Evolutionary conservation across 2,329 filamentous ascomycete genomes (phyloP), one percentile per base, ranked within the genome.

Genomic region (Didymellaceae sp.): DNA sequence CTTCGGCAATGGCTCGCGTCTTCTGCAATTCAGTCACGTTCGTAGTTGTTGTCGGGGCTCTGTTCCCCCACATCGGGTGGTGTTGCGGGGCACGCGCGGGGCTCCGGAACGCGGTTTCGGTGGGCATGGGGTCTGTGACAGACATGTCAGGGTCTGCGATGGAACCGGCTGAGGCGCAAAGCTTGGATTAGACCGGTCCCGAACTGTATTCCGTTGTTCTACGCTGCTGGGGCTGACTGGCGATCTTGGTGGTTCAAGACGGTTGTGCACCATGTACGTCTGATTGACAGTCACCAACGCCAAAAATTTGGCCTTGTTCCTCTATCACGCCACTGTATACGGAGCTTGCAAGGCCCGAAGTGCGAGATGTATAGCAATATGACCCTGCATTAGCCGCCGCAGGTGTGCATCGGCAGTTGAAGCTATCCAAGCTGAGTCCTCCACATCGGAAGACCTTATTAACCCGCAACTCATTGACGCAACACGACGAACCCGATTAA

Each of bases 41-140:
- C n/a, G n/a, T n/a, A n/a, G 10, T 25, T 25, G 22, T 7, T 13
- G 10, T 13, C 37, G 24, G 25, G 21, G 34, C 21, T 1, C 9
- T 10, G 2, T 2, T 30, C 37, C 37, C 18, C 30, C 31, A 56
- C 39, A 51, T 41, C 53, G 40, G 49, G 52, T 52, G 35, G 18
- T 34, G 22, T 32, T 43, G 25, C 28, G 30, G 35, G 26, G 26
- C 26, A 2, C 11, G 26, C 26, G 6, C n/a, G n/a, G n/a, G 30
- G 18, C 17, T 16, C 22, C 45, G 34, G 33, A 28, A 13, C 5
- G 10, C 44, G 34, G 43, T 21, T 18, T 45, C 14, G 26, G 26
- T 18, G 34, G 21, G 35, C 14, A 24, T 13, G 26, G 6, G 6
- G 10, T 10, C 10, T 25, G 22, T 28, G 26, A n/a, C n/a, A n/a